Conservation (phyloP, 2,329 filamentous ascomycete genomes). For the Paracorniculantispora psalliotae region DNA sequence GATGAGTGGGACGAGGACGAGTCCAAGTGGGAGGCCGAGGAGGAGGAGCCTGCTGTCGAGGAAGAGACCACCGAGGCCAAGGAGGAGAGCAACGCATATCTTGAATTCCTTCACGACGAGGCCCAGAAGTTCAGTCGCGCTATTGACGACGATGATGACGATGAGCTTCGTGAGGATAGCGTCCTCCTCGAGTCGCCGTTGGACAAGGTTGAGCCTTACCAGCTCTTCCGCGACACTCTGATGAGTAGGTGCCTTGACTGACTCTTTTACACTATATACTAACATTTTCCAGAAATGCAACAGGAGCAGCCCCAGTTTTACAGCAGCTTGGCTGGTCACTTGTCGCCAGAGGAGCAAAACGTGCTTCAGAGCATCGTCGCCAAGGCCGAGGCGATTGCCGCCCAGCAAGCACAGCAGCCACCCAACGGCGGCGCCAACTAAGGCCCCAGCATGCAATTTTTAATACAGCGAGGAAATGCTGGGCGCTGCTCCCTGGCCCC, state of each 20-base stretch:
- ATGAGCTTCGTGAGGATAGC: constrained; percentile 89
- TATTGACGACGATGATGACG: constrained; percentile 66
- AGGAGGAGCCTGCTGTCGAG: constrained; percentile 58
- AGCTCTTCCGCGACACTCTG: constrained; percentile 77
- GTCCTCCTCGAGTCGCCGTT: constrained; percentile 88
- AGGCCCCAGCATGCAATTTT: neutral
- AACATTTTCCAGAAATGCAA: constrained; percentile 63
- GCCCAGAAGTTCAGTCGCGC: constrained; percentile 78
- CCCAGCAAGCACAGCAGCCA: constrained; percentile 15
- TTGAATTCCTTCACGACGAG: constrained; percentile 94
- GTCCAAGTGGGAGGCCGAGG: constrained; percentile 71
- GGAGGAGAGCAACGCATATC: constrained; percentile 88
- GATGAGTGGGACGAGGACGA: constrained; percentile 82
- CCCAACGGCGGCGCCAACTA: constrained; percentile 19
- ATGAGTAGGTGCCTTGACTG: constrained; percentile 58
- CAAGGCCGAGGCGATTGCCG: constrained; percentile 42
- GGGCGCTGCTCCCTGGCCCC: neutral
- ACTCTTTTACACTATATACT: neutral
- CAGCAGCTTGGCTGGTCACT: constrained; percentile 68
- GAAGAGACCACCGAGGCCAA: constrained; percentile 64
- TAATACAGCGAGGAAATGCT: neutral
- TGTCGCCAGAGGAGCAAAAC: constrained; percentile 74
- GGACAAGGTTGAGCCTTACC: constrained; percentile 92
- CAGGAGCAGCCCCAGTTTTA: constrained; percentile 89
- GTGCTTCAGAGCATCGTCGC: constrained; percentile 77